Evolutionary conservation across 2,329 filamentous ascomycete genomes (phyloP), one percentile per base, ranked within the genome.

Genomic region (Venturia effusa): DNA sequence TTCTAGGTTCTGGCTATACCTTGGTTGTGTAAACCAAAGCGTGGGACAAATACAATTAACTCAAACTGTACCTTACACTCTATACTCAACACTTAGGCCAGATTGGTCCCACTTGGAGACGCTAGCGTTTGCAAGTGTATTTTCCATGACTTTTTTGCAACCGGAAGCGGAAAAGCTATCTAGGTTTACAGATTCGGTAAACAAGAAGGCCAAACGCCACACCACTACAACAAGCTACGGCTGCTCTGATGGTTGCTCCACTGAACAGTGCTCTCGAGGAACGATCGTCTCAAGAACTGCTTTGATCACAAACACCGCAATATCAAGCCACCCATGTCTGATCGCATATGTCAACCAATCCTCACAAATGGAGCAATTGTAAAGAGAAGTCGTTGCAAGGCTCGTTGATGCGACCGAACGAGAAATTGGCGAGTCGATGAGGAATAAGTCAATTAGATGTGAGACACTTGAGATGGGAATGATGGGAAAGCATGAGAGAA

Each of bases 1-100:
- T 57, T 34, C 30, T 57, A 34, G 51, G 51, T 57, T 57, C 51
- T 57, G 51, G 51, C 51, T 57, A 57, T 34, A 34, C 51, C 51
- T 57, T 57, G 51, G 51, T 57, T 34, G 51, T 34, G n/a, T 24
- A 17, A 19, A 34, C 51, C 51, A 57, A 11, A 8, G 51, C 51
- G 51, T n/a, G 27, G 51, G 51, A 34, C 51, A 57, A 57, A 57
- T 37, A 17, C 24, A 30, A 57, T n/a, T 19, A 19, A 57, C 34
- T 57, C 11, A 57, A 51, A 11, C 15, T 22, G 5, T 51, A 22
- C 22, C 13, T 24, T 51, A 27, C 5, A 22, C 22, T 17, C 10
- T 13, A 19, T 17, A 17, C 17, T n/a, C 40, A n/a, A 13, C 13
- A 17, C 27, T 10, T 13, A n/a, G 19, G 17, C 19, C 22, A 7